phyloP scores from a whole-genome alignment of 2,329 filamentous ascomycete species.

The Pestalotiopsis sp. region DNA sequence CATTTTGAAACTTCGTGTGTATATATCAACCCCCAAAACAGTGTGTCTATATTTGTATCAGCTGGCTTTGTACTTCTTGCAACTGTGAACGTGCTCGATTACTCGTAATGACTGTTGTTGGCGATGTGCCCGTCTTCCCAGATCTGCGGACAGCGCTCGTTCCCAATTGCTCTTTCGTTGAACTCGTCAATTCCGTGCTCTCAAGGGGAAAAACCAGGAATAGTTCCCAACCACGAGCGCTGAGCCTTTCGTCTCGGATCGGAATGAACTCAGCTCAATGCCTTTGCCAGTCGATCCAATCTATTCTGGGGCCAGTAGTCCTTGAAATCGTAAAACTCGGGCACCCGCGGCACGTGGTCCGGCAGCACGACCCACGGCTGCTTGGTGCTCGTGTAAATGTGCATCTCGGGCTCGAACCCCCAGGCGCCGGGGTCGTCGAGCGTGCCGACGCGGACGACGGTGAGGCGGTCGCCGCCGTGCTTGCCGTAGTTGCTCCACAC shows the following conservation, averaged over 20 bases:
- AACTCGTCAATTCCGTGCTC: no score
- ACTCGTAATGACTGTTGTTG: no score
- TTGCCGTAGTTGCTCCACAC: constrained; percentile 9
- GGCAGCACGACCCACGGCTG: constrained; percentile 3
- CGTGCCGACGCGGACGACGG: constrained; percentile 6
- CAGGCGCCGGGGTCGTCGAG: constrained; percentile 2
- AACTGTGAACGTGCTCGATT: background rate
- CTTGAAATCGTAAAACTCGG: background rate
- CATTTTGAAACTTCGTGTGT: background rate
- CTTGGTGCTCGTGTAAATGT: constrained; percentile 6
- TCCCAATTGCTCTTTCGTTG: no score
- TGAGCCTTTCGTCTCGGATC: background rate
- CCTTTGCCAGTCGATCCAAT: background rate
- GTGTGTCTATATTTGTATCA: background rate
- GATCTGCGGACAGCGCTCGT: no score
- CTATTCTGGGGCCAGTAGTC: constrained; percentile 7
- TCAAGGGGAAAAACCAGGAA: no score
- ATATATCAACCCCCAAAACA: background rate
- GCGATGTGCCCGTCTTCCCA: no score
- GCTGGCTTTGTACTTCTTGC: background rate
- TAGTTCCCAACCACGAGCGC: background rate
- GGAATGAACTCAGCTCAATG: background rate
- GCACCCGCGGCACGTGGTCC: background rate
- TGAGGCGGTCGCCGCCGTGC: constrained; percentile 1
- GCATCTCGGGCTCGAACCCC: constrained; percentile 9